Evolutionary conservation across 2,329 filamentous ascomycete species (phyloP).

Genomic region (Diaporthe citrichinensis): DNA sequence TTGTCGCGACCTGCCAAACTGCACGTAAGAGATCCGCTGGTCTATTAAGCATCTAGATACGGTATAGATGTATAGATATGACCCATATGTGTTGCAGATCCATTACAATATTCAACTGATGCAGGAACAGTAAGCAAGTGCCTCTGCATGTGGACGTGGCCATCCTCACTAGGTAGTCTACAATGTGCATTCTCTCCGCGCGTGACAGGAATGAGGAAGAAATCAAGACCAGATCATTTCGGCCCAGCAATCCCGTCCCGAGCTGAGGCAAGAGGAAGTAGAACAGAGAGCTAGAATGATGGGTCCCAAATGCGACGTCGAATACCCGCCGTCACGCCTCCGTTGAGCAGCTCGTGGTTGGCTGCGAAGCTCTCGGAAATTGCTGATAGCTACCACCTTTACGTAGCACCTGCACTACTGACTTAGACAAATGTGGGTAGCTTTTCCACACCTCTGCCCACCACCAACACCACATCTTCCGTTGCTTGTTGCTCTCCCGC

Average conservation of each 20-base stretch:
- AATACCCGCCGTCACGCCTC: conserved; percentile 4
- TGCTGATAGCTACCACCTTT: conserved; percentile 13
- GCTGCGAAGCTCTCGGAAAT: conserved; percentile 22
- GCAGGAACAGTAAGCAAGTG: neutral
- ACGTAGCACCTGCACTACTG: neutral
- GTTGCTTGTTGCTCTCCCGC: neutral
- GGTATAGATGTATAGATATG: neutral
- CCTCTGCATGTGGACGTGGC: neutral
- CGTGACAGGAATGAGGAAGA: neutral
- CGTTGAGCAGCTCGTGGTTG: conserved; percentile 24
- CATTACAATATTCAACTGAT: neutral
- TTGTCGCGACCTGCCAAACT: conserved; percentile 1
- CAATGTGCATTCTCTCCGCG: neutral
- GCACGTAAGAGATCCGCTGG: conserved; percentile 20
- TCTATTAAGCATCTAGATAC: conserved; percentile 8
- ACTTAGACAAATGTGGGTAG: conserved; percentile 20
- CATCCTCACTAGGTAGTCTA: neutral
- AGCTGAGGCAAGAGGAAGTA: neutral
- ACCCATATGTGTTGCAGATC: neutral
- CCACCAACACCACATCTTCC: conserved; percentile 1
- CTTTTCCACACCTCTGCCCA: conserved; percentile 16
- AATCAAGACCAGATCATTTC: neutral
- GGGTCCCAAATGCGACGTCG: neutral
- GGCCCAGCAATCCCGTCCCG: neutral
- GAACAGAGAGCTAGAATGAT: neutral